Conservation (phyloP, 106 monocot species). For the Narthecium ossifragum region DNA sequence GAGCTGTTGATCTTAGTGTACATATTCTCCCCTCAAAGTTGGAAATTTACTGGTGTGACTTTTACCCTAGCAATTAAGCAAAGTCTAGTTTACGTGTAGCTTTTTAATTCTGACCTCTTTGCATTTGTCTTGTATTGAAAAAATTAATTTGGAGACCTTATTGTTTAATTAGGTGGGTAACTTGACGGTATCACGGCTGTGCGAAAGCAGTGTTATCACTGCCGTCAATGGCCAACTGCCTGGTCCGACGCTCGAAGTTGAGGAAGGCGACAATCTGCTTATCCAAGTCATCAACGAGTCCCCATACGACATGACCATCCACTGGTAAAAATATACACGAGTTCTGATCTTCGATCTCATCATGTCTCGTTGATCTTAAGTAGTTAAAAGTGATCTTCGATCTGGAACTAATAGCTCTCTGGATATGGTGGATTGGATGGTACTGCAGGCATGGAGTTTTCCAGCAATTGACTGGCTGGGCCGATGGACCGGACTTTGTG, state of each 20-base stretch:
- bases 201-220: slow-evolving; percentile 20
- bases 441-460: slow-evolving; percentile 23
- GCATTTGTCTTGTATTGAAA: too few relatives aligned
- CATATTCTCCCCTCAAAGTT: too few relatives aligned
- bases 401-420: background rate
- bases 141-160: too few relatives aligned
- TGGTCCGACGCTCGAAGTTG: slow-evolving; percentile 38
- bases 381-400: background rate
- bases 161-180: slow-evolving; percentile 41
- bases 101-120: too few relatives aligned
- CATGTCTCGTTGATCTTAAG: too few relatives aligned
- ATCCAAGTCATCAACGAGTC: slow-evolving; percentile 58
- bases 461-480: slow-evolving; percentile 22
- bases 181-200: slow-evolving; percentile 9
- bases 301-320: slow-evolving; percentile 47
- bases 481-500: slow-evolving; percentile 25
- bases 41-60: too few relatives aligned
- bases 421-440: background rate
- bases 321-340: too few relatives aligned
- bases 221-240: slow-evolving; percentile 45
- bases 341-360: too few relatives aligned
- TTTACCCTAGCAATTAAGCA: too few relatives aligned
- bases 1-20: too few relatives aligned
- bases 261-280: slow-evolving; percentile 41
- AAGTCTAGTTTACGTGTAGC: too few relatives aligned